Percentiles rank a stretch among this genome's conserved stretches.
Conservation (phyloP, 2,329 filamentous ascomycete species). For the Aspergillus cejpii region DNA sequence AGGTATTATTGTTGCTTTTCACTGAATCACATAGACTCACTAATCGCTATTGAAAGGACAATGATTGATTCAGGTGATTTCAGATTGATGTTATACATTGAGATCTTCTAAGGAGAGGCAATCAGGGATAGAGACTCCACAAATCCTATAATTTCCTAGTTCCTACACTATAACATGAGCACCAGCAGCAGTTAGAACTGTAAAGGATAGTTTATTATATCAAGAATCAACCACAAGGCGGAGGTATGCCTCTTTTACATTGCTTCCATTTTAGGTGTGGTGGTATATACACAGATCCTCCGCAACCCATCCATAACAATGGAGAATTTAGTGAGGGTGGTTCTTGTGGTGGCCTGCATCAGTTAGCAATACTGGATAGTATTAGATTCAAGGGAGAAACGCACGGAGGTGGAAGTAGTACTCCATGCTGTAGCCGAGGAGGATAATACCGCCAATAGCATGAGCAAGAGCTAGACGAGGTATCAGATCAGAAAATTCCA, state of each 20-base stretch:
- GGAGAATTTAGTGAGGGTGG: slow-evolving; percentile 76
- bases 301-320: slow-evolving; percentile 15
- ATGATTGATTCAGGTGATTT: no score
- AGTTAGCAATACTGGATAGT: slow-evolving; percentile 8
- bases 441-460: slow-evolving; percentile 67
- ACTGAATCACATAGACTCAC: no score
- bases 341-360: slow-evolving; percentile 96
- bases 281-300: slow-evolving; percentile 39
- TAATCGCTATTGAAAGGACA: no score
- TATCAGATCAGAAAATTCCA: slow-evolving; percentile 3
- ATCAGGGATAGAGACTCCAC: background rate
- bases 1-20: no score
- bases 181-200: slow-evolving; percentile 15
- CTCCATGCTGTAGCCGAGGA: slow-evolving; percentile 89
- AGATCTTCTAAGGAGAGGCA: background rate
- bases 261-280: slow-evolving; percentile 28
- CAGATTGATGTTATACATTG: no score
- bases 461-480: slow-evolving; percentile 70
- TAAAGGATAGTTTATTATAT: slow-evolving; percentile 11
- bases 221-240: background rate
- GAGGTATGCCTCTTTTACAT: slow-evolving; percentile 21
- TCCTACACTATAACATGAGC: no score
- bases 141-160: background rate
- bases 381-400: slow-evolving; percentile 35
- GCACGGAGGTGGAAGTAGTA: slow-evolving; percentile 99